A percentile compares a stretch with the other conserved stretches of the same genome.
phyloP scores from a whole-genome alignment of 1,139 yeast species.

The Tardiomyces depauwii region DNA sequence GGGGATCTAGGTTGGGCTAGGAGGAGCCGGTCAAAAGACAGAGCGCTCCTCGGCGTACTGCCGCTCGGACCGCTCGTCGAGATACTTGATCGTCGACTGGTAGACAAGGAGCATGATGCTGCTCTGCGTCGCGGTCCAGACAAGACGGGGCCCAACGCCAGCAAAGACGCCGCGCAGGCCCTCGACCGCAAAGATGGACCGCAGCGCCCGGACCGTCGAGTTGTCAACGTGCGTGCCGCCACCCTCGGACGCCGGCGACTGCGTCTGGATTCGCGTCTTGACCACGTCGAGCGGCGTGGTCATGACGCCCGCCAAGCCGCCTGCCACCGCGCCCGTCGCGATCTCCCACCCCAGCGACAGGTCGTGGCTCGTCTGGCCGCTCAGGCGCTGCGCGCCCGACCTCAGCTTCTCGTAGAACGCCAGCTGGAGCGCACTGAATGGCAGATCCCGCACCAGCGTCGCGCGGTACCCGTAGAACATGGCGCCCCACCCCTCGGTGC shows the following conservation, averaged over 20 bases:
- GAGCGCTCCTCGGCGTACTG: no score
- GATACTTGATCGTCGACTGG: slow-evolving; percentile 31
- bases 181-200: slow-evolving; percentile 58
- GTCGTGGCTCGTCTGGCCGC: slow-evolving; percentile 21
- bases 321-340: slow-evolving; percentile 89
- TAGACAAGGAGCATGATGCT: slow-evolving; percentile 86
- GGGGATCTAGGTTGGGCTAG: no score
- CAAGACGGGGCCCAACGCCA: slow-evolving; percentile 92
- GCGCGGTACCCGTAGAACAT: slow-evolving; percentile 89
- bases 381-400: slow-evolving; percentile 23
- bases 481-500: slow-evolving; percentile 62
- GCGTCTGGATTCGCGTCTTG: slow-evolving; percentile 88
- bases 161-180: slow-evolving; percentile 75
- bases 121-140: slow-evolving; percentile 95
- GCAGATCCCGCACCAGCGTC: slow-evolving; percentile 80
- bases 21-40: no score
- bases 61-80: neutral
- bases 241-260: slow-evolving; percentile 16
- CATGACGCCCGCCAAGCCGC: slow-evolving; percentile 82
- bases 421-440: slow-evolving; percentile 90
- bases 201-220: slow-evolving; percentile 53
- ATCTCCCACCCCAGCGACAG: slow-evolving; percentile 54
- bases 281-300: slow-evolving; percentile 88
- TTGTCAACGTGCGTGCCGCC: slow-evolving; percentile 19
- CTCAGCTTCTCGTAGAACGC: slow-evolving; percentile 83